These are phyloP conservation scores for Pecoramyces ruminantium DNA, from an alignment of 192 early-diverging fungal species.

Conservation along the genomic window DNA sequence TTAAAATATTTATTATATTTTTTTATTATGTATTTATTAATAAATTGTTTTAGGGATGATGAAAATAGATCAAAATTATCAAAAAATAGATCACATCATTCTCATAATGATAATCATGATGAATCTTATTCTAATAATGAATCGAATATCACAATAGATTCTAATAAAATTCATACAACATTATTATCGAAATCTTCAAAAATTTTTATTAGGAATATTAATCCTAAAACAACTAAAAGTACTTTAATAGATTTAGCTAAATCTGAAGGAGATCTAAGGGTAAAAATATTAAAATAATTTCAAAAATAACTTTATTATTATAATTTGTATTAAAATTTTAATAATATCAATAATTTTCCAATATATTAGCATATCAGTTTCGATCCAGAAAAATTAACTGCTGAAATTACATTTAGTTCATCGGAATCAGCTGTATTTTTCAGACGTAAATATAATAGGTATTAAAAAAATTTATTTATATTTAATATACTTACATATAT, in stretches of 20 bases:
- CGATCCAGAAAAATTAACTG: not conserved
- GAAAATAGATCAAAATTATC: not conserved
- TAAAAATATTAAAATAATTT: not conserved
- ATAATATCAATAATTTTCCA: too few species aligned
- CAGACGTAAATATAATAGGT: not conserved
- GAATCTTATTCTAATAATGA: not conserved
- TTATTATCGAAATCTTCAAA: not conserved
- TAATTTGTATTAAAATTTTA: too few species aligned
- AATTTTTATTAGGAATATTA: not conserved
- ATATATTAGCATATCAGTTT: not conserved
- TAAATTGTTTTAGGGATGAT: not conserved
- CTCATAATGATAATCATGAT: not conserved
- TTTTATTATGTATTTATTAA: not conserved
- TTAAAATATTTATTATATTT: not conserved
- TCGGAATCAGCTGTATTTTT: not conserved
- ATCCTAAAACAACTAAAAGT: not conserved
- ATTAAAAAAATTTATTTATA: not conserved
- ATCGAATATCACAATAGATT: not conserved
- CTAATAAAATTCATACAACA: not conserved
- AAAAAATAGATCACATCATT: not conserved
- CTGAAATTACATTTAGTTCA: not conserved
- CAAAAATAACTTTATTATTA: too few species aligned
- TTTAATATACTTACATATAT: too few species aligned
- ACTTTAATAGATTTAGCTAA: not conserved
- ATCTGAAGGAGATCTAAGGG: not conserved